Conservation (phyloP, 371 early-diverging fungal species). For the Mucor indicus region DNA sequence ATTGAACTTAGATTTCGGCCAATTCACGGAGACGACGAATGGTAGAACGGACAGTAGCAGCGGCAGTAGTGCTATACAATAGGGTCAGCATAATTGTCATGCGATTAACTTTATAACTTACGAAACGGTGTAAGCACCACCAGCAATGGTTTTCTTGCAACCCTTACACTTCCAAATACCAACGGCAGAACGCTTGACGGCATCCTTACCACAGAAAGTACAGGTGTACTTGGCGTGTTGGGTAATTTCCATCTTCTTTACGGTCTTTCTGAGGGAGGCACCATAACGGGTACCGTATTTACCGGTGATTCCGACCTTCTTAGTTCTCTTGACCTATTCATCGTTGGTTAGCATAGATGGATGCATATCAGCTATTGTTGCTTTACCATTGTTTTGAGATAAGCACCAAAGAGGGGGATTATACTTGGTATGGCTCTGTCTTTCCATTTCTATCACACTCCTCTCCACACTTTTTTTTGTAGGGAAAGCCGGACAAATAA, state of each 20-base stretch:
- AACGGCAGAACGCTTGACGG: constrained; percentile 96
- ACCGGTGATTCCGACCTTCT: constrained; percentile 99
- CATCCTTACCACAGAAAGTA: constrained; percentile 99
- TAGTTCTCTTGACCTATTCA: constrained; percentile 93
- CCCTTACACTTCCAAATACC: constrained; percentile 99
- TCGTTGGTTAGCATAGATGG: background rate
- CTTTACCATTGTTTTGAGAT: too few species aligned
- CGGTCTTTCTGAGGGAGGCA: constrained; percentile 99
- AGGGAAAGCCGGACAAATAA: too few species aligned
- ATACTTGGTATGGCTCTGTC: too few species aligned
- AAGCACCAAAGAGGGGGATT: too few species aligned
- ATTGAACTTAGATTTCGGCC: constrained; percentile 77
- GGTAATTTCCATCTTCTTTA: constrained; percentile 99
- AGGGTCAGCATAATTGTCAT: background rate
- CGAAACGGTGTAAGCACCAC: constrained; percentile 98
- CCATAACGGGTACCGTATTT: constrained; percentile 99
- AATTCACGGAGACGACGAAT: constrained; percentile 98
- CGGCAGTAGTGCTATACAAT: constrained; percentile 77
- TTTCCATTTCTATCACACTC: too few species aligned
- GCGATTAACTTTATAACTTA: constrained; percentile 26
- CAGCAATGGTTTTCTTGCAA: constrained; percentile 96
- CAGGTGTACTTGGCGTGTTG: constrained; percentile 99
- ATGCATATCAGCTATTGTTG: too few species aligned
- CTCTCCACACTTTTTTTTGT: background rate
- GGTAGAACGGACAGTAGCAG: constrained; percentile 89